Percentiles rank a stretch among this genome's conserved stretches.
phyloP scores from a whole-genome alignment of 2,329 filamentous ascomycete genomes.

The Trichoderma sp. region DNA sequence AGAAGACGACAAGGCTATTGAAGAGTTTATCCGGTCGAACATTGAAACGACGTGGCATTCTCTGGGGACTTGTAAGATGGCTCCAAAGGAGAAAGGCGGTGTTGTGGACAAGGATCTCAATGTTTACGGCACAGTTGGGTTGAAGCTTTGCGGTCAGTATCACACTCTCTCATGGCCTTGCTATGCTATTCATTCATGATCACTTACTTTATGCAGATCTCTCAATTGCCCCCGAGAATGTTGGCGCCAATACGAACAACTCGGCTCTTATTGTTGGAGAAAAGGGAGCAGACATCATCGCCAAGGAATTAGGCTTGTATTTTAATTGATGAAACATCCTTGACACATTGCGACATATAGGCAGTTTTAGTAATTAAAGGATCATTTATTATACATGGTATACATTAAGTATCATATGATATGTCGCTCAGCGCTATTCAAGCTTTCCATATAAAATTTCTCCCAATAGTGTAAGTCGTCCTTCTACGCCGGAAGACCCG shows the following conservation, averaged over 20 bases:
- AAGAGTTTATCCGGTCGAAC: conserved; percentile 42
- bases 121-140: conserved; percentile 42
- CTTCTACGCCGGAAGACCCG: background rate
- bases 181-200: background rate
- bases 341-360: background rate
- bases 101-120: conserved; percentile 44
- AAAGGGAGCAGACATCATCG: conserved; percentile 39
- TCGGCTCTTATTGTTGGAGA: conserved; percentile 49
- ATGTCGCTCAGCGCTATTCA: background rate
- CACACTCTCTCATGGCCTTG: background rate
- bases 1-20: conserved; percentile 51
- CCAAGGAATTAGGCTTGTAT: conserved; percentile 28
- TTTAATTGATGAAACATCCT: background rate
- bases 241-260: conserved; percentile 47
- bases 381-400: background rate
- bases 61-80: conserved; percentile 47
- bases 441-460: background rate
- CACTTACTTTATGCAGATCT: conserved; percentile 33
- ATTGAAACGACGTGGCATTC: conserved; percentile 46
- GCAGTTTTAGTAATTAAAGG: background rate
- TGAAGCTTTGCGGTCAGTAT: conserved; percentile 42
- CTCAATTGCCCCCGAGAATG: conserved; percentile 41
- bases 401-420: background rate
- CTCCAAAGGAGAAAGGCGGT: conserved; percentile 38
- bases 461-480: background rate